Evolutionary conservation across 2,329 filamentous ascomycete genomes (phyloP).

Genomic region (Penicillium thymicola): DNA sequence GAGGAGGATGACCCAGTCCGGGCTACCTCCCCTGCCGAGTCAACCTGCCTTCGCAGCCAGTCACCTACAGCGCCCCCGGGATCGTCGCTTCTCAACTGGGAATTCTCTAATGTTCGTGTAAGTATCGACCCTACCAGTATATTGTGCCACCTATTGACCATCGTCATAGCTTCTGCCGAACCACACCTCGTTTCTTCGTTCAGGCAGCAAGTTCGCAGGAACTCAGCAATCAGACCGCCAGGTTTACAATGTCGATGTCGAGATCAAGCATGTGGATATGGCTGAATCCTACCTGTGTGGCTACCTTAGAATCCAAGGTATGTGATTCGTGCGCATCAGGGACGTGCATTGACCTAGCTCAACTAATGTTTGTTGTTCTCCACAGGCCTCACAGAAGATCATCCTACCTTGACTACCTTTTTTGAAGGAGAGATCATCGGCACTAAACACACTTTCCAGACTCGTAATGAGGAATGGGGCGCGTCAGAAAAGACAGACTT

Average conservation of each 20-base stretch:
- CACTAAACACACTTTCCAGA: conserved; percentile 89
- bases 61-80: conserved; percentile 34
- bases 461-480: conserved; percentile 85
- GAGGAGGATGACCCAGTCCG: conserved; percentile 35
- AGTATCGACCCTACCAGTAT: conserved; percentile 21
- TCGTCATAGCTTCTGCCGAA: conserved; percentile 65
- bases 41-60: conserved; percentile 27
- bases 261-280: conserved; percentile 95
- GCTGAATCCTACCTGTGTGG: conserved; percentile 91
- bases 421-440: conserved; percentile 99
- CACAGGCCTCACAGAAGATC: conserved; percentile 85
- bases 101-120: conserved; percentile 57
- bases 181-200: conserved; percentile 78
- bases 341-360: conserved; percentile 1
- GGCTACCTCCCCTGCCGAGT: conserved; percentile 35
- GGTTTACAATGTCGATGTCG: conserved; percentile 91
- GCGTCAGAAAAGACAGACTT: conserved; percentile 88
- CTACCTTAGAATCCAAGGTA: conserved; percentile 92
- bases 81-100: conserved; percentile 51
- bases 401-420: conserved; percentile 95
- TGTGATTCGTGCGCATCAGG: conserved; percentile 12
- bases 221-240: conserved; percentile 92
- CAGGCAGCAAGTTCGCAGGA: conserved; percentile 83
- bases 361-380: conserved; percentile 9
- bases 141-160: conserved; percentile 15